These are phyloP conservation scores for Kondoa malvinella DNA, from an alignment of 768 basidiomycete species.

Conservation along the genomic window DNA sequence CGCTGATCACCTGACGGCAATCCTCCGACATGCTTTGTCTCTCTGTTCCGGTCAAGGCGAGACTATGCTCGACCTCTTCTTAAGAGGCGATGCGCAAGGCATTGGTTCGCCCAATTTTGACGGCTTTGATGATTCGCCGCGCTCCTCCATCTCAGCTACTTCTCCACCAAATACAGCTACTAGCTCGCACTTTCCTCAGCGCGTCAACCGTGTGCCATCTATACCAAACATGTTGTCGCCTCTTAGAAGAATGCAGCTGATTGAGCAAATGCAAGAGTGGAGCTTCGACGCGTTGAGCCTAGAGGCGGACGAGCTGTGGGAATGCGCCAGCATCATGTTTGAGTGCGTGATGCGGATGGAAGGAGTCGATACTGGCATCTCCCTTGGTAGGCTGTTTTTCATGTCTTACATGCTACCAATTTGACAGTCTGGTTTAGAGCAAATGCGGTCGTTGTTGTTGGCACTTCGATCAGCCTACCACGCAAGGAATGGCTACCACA, in stretches of 20 bases:
- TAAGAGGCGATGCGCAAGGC: neutral
- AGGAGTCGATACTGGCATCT: conserved; percentile 36
- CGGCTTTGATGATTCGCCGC: neutral
- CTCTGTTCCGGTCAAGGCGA: conserved; percentile 17
- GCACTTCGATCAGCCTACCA: conserved; percentile 87
- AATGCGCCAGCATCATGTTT: conserved; percentile 70
- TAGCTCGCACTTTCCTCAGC: conserved; percentile 7
- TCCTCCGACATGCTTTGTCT: conserved; percentile 26
- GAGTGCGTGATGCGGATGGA: conserved; percentile 66
- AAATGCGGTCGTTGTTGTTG: conserved; percentile 58
- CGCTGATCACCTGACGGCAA: conserved; percentile 24
- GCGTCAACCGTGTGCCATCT: neutral
- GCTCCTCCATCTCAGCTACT: conserved; percentile 8
- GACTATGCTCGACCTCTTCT: neutral
- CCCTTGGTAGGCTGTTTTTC: conserved; percentile 37
- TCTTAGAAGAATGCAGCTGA: conserved; percentile 43
- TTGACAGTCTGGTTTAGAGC: conserved; percentile 37
- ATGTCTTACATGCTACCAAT: conserved; percentile 30
- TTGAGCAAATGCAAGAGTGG: conserved; percentile 59
- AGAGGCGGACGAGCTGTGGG: conserved; percentile 60
- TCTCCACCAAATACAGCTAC: conserved; percentile 1
- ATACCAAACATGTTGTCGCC: conserved; percentile 18
- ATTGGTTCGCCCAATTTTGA: conserved; percentile 1
- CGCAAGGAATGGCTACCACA: conserved; percentile 84
- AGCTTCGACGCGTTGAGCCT: conserved; percentile 76